phyloP scores from a whole-genome alignment of 805 yeast species.

The Candida anglica region DNA sequence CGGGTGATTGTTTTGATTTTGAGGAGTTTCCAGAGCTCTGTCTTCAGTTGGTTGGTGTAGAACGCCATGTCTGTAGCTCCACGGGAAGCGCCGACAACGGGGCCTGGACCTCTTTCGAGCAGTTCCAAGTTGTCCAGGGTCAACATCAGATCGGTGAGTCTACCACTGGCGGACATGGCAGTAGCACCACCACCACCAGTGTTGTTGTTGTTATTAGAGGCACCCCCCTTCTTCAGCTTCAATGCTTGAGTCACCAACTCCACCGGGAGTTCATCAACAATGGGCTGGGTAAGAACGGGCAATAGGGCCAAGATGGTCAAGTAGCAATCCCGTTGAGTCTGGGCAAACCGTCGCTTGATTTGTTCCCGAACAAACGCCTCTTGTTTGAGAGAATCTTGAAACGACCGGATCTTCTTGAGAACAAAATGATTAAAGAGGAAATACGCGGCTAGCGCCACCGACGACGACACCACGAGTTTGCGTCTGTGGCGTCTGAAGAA shows the following conservation, averaged over 20 bases:
- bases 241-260: slow-evolving; percentile 70
- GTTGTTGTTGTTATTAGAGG: slow-evolving; percentile 10
- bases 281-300: slow-evolving; percentile 69
- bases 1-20: slow-evolving; percentile 73
- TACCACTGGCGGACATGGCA: slow-evolving; percentile 14
- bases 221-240: slow-evolving; percentile 49
- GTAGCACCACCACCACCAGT: slow-evolving; percentile 10
- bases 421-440: slow-evolving; percentile 35
- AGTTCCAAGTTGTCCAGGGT: slow-evolving; percentile 39
- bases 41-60: slow-evolving; percentile 29
- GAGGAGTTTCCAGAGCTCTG: slow-evolving; percentile 77
- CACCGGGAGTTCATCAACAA: slow-evolving; percentile 60
- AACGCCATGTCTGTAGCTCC: slow-evolving; percentile 17
- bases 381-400: slow-evolving; percentile 36
- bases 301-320: slow-evolving; percentile 78
- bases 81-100: too few relatives aligned
- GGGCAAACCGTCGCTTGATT: slow-evolving; percentile 78
- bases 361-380: slow-evolving; percentile 42
- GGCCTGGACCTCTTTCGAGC: slow-evolving; percentile 22
- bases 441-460: slow-evolving; percentile 32
- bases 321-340: slow-evolving; percentile 87
- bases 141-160: slow-evolving; percentile 40
- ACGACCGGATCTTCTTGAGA: slow-evolving; percentile 32
- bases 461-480: slow-evolving; percentile 29
- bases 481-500: slow-evolving; percentile 39